Percentiles rank a stretch among this genome's conserved stretches.
Conservation (phyloP, 2,329 filamentous ascomycete species). For the Clonostachys byssicola region DNA sequence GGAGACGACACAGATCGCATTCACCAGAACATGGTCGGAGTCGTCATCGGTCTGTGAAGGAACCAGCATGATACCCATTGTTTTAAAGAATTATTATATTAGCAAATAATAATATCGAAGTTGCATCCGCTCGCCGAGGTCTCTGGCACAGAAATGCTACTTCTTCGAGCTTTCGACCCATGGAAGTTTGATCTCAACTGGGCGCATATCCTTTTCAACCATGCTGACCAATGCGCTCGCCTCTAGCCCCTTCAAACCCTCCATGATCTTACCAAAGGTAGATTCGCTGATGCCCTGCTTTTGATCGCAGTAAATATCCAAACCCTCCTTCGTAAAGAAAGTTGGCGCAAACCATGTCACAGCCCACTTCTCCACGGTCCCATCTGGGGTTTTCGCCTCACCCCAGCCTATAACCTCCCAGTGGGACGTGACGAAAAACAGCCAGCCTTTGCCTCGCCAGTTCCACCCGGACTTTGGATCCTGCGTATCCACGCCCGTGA, state of each 20-base stretch:
- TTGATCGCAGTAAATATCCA: slow-evolving; percentile 72
- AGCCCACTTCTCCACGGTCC: slow-evolving; percentile 57
- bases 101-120: too few relatives aligned
- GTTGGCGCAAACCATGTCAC: slow-evolving; percentile 85
- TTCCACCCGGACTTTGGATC: slow-evolving; percentile 47
- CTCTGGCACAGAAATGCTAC: not conserved
- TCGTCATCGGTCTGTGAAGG: slow-evolving; percentile 6
- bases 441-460: slow-evolving; percentile 75
- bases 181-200: slow-evolving; percentile 47
- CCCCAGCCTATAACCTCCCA: slow-evolving; percentile 84
- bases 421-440: slow-evolving; percentile 67
- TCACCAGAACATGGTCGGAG: slow-evolving; percentile 5
- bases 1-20: slow-evolving; percentile 8
- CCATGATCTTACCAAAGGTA: slow-evolving; percentile 52
- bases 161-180: slow-evolving; percentile 29
- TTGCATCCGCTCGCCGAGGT: too few relatives aligned
- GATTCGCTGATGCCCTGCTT: slow-evolving; percentile 54
- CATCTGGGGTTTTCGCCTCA: slow-evolving; percentile 32
- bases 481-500: slow-evolving; percentile 60
- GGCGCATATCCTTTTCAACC: slow-evolving; percentile 41
- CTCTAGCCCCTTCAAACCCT: slow-evolving; percentile 37
- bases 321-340: slow-evolving; percentile 74
- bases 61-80: slow-evolving; percentile 9
- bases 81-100: not conserved
- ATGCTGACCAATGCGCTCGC: slow-evolving; percentile 50